Evolutionary conservation across 2,329 filamentous ascomycete genomes (phyloP), one percentile per base, ranked within the genome.

Genomic region (Calonectria ilicicola): DNA sequence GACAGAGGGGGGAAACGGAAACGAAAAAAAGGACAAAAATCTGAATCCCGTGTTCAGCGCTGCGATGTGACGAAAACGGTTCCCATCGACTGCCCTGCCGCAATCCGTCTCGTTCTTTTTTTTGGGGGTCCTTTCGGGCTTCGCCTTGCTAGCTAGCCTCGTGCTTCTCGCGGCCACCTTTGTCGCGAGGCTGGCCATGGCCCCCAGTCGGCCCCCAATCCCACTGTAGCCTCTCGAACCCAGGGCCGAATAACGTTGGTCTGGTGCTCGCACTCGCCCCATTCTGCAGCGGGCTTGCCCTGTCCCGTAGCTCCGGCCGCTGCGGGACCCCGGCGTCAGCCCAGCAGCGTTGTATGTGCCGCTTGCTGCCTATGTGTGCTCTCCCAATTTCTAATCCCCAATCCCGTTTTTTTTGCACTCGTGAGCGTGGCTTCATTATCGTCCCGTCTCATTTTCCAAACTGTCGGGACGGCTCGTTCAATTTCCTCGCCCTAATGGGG

Each of bases 401-500:
- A 44, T 62, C 58, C 58, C 23, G 38, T 62, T n/a, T n/a, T n/a
- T n/a, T n/a, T 53, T 63, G 56, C 65, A 69, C n/a, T 62, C 71
- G 46, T 58, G 29, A n/a, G 40, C 19, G 32, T 29, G 53, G 74
- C 75, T 78, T 78, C 76, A 76, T 64, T 69, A 64, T 67, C 73
- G 74, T 77, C 62, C 53, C 76, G 72, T 71, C 70, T 69, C 71
- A 76, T 78, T 72, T 75, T 75, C 74, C 76, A 65, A 74, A 71
- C 67, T 77, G 65, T 74, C 74, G 76, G 74, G 73, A 73, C 62
- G 17, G 29, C 32, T 65, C 40, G 64, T 58, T 58, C n/a, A 38
- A 35, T 12, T 14, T 15, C 21, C 19, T 38, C 23, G 53, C n/a
- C 73, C 76, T 58, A 73, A 72, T 75, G 44, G 49, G 70, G 76